These are phyloP conservation scores for Funneliformis mosseae DNA, from an alignment of 192 early-diverging fungal genomes.

Conservation along the genomic window DNA sequence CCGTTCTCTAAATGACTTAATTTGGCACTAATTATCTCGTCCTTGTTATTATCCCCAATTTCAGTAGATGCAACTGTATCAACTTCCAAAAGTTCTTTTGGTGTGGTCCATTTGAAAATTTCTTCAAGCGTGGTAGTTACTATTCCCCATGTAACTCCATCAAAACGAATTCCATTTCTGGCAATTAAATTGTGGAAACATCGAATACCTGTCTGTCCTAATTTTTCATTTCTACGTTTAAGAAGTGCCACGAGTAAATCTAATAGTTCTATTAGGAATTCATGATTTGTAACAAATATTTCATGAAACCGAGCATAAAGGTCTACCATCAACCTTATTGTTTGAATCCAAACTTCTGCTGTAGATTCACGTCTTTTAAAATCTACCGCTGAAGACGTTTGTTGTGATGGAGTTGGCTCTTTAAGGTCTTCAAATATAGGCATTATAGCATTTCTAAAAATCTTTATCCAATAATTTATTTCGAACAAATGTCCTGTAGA, in stretches of 20 bases:
- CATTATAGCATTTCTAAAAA: constrained; percentile 83
- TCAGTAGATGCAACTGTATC: constrained; percentile 21
- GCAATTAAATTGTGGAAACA: constrained; percentile 91
- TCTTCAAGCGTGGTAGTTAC: constrained; percentile 70
- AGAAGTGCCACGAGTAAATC: constrained; percentile 54
- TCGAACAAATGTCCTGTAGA: constrained; percentile 77
- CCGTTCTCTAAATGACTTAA: background rate
- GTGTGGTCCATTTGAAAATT: constrained; percentile 85
- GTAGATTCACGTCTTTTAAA: constrained; percentile 86
- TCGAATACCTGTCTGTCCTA: constrained; percentile 86
- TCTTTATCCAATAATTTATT: constrained; percentile 78
- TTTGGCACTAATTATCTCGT: background rate
- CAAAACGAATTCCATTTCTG: constrained; percentile 71
- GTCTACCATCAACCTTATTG: constrained; percentile 83
- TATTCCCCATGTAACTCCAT: constrained; percentile 73
- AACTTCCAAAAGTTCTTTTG: constrained; percentile 69
- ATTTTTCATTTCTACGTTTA: constrained; percentile 76
- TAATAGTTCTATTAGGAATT: constrained; percentile 80
- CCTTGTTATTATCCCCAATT: background rate
- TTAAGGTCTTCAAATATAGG: constrained; percentile 92
- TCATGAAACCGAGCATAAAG: constrained; percentile 79
- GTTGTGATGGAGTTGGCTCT: constrained; percentile 26
- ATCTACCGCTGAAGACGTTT: constrained; percentile 63
- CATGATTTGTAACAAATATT: constrained; percentile 69
- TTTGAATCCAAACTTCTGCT: constrained; percentile 90